Conservation (phyloP, 225 moss, liverwort and hornwort genomes). For the Ulota crispa region DNA sequence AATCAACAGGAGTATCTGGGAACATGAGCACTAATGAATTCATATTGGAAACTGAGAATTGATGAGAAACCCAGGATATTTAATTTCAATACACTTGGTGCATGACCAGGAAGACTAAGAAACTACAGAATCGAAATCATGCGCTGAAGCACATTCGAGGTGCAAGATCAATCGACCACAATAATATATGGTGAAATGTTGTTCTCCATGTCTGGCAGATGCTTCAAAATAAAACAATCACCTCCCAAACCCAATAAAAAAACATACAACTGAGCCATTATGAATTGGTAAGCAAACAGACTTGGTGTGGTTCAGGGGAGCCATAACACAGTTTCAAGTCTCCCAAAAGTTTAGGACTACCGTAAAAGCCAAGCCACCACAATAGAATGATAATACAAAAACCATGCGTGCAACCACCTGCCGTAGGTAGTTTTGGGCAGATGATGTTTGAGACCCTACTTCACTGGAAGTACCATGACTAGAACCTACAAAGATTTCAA, state of each 20-base stretch:
- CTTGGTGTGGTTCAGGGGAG: no score
- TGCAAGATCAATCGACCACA: background rate
- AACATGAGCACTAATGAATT: background rate
- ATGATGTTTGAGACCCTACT: background rate
- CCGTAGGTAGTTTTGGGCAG: background rate
- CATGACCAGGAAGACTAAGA: background rate
- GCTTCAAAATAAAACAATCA: background rate
- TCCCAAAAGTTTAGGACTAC: background rate
- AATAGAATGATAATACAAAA: background rate
- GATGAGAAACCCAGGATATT: background rate
- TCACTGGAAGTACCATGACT: background rate
- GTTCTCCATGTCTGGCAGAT: background rate
- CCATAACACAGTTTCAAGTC: background rate
- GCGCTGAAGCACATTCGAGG: background rate
- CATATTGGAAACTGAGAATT: background rate
- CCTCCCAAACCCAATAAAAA: background rate
- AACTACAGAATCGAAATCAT: background rate
- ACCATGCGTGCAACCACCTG: background rate
- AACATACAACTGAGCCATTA: background rate
- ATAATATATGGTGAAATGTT: background rate
- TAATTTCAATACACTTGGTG: background rate
- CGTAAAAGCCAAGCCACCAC: no score
- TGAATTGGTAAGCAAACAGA: background rate
- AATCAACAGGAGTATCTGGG: slow-evolving; percentile 1
- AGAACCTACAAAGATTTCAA: no score